Conservation (phyloP, 768 basidiomycete genomes). For the Crassisporium funariophilum region DNA sequence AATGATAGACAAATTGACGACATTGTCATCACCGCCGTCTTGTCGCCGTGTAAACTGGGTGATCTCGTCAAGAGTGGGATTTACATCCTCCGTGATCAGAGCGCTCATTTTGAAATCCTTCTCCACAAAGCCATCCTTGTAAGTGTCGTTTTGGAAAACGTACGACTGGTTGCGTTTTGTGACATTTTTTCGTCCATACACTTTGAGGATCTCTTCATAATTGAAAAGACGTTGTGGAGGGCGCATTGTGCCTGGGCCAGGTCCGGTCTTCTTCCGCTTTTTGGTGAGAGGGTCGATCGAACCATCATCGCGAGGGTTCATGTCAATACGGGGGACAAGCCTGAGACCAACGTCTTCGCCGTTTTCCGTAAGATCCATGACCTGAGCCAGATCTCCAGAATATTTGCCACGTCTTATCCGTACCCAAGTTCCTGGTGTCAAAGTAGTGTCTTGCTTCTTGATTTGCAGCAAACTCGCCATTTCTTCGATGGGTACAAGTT, state of each 20-base stretch:
- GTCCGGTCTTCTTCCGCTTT: slow-evolving; percentile 73
- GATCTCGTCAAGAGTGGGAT: slow-evolving; percentile 96
- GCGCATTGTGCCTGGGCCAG: slow-evolving; percentile 60
- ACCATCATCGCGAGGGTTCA: slow-evolving; percentile 84
- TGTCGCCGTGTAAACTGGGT: slow-evolving; percentile 82
- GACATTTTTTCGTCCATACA: slow-evolving; percentile 79
- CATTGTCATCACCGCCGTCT: slow-evolving; percentile 67
- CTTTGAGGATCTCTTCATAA: slow-evolving; percentile 87
- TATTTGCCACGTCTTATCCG: slow-evolving; percentile 94
- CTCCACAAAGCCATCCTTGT: slow-evolving; percentile 92
- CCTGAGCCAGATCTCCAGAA: slow-evolving; percentile 92
- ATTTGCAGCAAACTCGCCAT: slow-evolving; percentile 97
- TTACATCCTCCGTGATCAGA: slow-evolving; percentile 83
- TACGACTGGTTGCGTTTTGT: slow-evolving; percentile 73
- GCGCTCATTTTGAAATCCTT: slow-evolving; percentile 89
- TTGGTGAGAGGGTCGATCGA: slow-evolving; percentile 53
- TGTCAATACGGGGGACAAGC: slow-evolving; percentile 97
- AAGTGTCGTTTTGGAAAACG: slow-evolving; percentile 92
- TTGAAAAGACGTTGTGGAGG: slow-evolving; percentile 94
- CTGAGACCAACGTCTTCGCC: slow-evolving; percentile 91
- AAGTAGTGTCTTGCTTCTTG: slow-evolving; percentile 88
- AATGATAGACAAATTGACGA: slow-evolving; percentile 88
- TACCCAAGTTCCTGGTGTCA: slow-evolving; percentile 91
- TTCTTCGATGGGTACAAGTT: slow-evolving; percentile 92
- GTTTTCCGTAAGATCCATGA: slow-evolving; percentile 91